Evolutionary conservation across 116 monocot species (phyloP).

Genomic region (Posidonia oceanica): DNA sequence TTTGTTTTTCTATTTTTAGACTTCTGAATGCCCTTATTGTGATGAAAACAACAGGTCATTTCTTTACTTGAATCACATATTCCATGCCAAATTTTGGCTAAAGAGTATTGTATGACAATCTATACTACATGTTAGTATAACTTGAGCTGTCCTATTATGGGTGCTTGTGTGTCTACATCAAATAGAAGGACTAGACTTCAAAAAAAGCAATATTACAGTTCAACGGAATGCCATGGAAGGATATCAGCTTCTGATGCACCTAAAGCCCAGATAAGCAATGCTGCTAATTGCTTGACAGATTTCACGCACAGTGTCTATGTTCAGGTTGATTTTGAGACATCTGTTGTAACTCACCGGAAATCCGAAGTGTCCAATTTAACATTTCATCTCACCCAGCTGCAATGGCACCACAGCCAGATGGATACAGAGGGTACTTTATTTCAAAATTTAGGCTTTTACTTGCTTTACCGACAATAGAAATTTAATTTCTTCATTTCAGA

Average conservation of each 20-base stretch:
- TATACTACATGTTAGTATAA: not conserved
- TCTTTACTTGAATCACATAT: no score
- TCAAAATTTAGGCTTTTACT: not conserved
- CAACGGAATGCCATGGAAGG: conserved; percentile 26
- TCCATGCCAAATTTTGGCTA: no score
- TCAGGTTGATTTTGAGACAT: conserved; percentile 45
- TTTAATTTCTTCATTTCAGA: no score
- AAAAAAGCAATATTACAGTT: conserved; percentile 20
- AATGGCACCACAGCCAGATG: conserved; percentile 80
- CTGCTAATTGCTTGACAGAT: conserved; percentile 29
- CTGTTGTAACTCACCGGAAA: conserved; percentile 27
- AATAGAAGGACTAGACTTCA: conserved; percentile 11
- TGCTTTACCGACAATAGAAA: no score
- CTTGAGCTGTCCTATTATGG: conserved; percentile 25
- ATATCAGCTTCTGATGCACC: conserved; percentile 27
- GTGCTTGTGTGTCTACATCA: conserved; percentile 43
- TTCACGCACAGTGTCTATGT: conserved; percentile 45
- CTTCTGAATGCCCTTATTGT: no score
- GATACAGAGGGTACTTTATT: conserved; percentile 45
- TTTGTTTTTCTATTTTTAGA: no score
- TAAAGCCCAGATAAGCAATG: conserved; percentile 9
- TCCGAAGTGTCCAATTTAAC: conserved; percentile 66
- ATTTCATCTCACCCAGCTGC: conserved; percentile 70
- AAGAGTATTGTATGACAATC: no score
- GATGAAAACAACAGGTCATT: no score